phyloP scores from a whole-genome alignment of 148 eudicot species.

The Rhododendron simsii region DNA sequence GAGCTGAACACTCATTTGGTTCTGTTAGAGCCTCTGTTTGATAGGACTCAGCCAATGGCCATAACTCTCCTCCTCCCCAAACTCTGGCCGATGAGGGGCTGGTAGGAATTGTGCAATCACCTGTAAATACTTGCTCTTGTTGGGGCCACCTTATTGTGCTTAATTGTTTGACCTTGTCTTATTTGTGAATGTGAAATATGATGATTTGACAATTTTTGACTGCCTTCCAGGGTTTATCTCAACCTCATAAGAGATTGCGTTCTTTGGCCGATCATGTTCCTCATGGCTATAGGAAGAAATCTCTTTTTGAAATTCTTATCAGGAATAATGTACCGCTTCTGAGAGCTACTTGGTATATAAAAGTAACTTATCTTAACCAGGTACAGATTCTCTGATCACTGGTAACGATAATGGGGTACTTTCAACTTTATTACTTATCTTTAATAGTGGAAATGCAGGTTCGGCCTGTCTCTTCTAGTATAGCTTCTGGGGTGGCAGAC shows the following conservation, averaged over 20 bases:
- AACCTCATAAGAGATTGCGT: constrained; percentile 80
- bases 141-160: background rate
- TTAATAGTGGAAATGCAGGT: constrained; percentile 42
- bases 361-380: constrained; percentile 97
- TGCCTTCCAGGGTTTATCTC: constrained; percentile 81
- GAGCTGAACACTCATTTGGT: background rate
- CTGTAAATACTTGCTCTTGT: constrained; percentile 1
- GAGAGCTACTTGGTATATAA: constrained; percentile 98
- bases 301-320: constrained; percentile 80
- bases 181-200: background rate
- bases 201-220: constrained; percentile 6
- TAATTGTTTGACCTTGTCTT: background rate
- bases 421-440: background rate
- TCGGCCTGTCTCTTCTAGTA: constrained; percentile 56
- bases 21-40: background rate
- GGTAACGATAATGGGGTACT: background rate
- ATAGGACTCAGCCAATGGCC: background rate
- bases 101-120: constrained; percentile 2
- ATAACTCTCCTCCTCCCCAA: background rate
- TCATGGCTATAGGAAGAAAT: constrained; percentile 70
- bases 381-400: constrained; percentile 25
- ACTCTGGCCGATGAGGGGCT: background rate
- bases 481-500: constrained; percentile 60
- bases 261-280: constrained; percentile 91
- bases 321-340: constrained; percentile 85